phyloP scores from a whole-genome alignment of 805 yeast species.

The Kluyveromyces aestuarii region DNA sequence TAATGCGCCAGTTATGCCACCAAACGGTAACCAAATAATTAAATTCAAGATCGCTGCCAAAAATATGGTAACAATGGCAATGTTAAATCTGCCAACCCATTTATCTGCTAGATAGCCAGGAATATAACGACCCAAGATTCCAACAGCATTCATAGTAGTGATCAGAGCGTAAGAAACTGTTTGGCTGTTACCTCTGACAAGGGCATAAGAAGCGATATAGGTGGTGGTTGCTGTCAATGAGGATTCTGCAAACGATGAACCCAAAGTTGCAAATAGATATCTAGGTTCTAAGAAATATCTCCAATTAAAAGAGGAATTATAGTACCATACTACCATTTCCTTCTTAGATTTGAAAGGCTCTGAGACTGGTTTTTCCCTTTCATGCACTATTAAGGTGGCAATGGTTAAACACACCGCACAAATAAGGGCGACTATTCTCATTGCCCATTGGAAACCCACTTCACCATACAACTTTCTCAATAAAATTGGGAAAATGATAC shows the following conservation, averaged over 20 bases:
- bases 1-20: slow-evolving; percentile 26
- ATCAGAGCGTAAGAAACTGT: slow-evolving; percentile 38
- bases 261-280: slow-evolving; percentile 35
- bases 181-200: slow-evolving; percentile 37
- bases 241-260: slow-evolving; percentile 38
- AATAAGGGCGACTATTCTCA: slow-evolving; percentile 43
- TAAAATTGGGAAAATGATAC: slow-evolving; percentile 45
- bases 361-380: slow-evolving; percentile 27
- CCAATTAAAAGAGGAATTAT: slow-evolving; percentile 23
- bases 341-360: slow-evolving; percentile 32
- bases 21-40: slow-evolving; percentile 37
- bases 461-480: slow-evolving; percentile 39
- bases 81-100: slow-evolving; percentile 43
- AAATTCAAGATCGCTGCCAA: slow-evolving; percentile 30
- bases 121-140: slow-evolving; percentile 37
- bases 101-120: slow-evolving; percentile 38
- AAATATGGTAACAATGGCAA: slow-evolving; percentile 32
- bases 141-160: slow-evolving; percentile 39
- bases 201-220: slow-evolving; percentile 44
- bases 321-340: slow-evolving; percentile 22
- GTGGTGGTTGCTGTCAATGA: slow-evolving; percentile 40
- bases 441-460: slow-evolving; percentile 54
- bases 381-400: slow-evolving; percentile 33
- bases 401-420: slow-evolving; percentile 32
- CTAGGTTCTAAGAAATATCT: slow-evolving; percentile 34